Percentiles rank a stretch among this genome's conserved stretches.
These are phyloP conservation scores for Arthromyces matolae DNA, from an alignment of 768 basidiomycete species.

Conservation along the genomic window DNA sequence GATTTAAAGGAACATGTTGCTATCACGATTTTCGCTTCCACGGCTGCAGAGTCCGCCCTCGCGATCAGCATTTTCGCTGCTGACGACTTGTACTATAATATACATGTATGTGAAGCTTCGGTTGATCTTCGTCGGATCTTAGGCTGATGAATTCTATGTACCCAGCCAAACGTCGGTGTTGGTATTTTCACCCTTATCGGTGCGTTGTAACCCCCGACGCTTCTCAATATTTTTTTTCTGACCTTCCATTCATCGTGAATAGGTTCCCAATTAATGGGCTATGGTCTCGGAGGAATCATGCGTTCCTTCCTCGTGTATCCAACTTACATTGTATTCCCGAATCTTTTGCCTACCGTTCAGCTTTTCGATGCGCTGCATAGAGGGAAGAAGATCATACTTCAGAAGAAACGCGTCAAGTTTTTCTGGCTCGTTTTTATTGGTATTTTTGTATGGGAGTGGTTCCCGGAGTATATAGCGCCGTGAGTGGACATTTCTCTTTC, in stretches of 20 bases:
- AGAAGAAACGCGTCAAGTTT: slow-evolving; percentile 53
- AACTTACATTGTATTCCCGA: slow-evolving; percentile 41
- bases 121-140: not conserved
- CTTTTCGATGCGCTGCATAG: slow-evolving; percentile 41
- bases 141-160: not conserved
- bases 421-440: slow-evolving; percentile 51
- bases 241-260: not conserved
- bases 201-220: not conserved
- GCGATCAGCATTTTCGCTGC: slow-evolving; percentile 61
- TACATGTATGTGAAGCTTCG: slow-evolving; percentile 25
- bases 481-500: no score
- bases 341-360: slow-evolving; percentile 36
- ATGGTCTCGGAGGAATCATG: slow-evolving; percentile 29
- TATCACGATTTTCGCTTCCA: slow-evolving; percentile 59
- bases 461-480: slow-evolving; percentile 49
- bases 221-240: no score
- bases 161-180: slow-evolving; percentile 31
- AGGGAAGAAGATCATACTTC: slow-evolving; percentile 37
- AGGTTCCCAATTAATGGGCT: slow-evolving; percentile 38
- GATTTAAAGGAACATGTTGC: slow-evolving; percentile 57
- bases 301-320: slow-evolving; percentile 48
- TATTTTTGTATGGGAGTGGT: slow-evolving; percentile 56
- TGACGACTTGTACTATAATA: slow-evolving; percentile 43
- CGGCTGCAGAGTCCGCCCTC: slow-evolving; percentile 53
- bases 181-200: slow-evolving; percentile 11